Conservation (phyloP, 768 basidiomycete species). For the Mrakia blollopis region DNA sequence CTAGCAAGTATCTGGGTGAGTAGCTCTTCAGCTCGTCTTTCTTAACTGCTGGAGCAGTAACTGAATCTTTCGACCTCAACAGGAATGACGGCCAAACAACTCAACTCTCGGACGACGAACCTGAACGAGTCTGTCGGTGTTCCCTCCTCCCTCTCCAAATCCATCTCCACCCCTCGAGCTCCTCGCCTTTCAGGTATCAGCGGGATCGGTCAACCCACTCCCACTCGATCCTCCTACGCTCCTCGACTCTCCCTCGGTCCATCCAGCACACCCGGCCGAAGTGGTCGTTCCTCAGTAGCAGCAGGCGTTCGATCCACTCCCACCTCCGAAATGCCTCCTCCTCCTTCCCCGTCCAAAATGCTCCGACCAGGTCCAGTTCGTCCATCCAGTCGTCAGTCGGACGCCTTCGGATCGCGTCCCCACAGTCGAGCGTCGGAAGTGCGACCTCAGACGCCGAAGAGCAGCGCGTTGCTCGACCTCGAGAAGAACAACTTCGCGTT, state of each 20-base stretch:
- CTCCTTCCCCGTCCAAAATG: constrained; percentile 24
- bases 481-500: constrained; percentile 46
- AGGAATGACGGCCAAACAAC: constrained; percentile 76
- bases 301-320: constrained; percentile 15
- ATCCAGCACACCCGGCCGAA: constrained; percentile 8
- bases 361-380: background rate
- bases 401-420: background rate
- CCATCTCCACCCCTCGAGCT: constrained; percentile 16
- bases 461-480: constrained; percentile 27
- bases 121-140: background rate
- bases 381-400: constrained; percentile 21
- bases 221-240: constrained; percentile 11
- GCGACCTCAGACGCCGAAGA: constrained; percentile 29
- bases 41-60: background rate
- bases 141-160: constrained; percentile 1
- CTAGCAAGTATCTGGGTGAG: constrained; percentile 63
- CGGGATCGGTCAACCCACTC: constrained; percentile 22
- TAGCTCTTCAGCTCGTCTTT: background rate
- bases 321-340: constrained; percentile 28
- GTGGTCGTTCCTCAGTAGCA: constrained; percentile 17
- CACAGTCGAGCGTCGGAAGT: constrained; percentile 12
- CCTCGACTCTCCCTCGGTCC: constrained; percentile 19
- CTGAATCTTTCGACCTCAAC: background rate
- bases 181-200: constrained; percentile 16
- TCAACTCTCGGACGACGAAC: constrained; percentile 47